Conservation (phyloP, 2,329 filamentous ascomycete species). For the Monilinia laxa region DNA sequence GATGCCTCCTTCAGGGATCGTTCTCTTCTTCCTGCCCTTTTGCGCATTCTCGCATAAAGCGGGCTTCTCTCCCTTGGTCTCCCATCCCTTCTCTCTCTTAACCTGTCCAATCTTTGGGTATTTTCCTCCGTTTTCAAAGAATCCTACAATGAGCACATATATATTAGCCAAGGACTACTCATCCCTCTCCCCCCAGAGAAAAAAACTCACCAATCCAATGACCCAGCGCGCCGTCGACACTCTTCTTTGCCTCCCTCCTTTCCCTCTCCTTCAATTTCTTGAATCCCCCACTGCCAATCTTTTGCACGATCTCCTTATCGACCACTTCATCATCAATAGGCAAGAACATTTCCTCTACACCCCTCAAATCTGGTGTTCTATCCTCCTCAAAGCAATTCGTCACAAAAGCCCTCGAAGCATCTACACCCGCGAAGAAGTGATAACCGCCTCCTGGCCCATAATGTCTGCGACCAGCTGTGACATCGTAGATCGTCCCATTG, state of each 20-base stretch:
- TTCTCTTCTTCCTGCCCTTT: slow-evolving; percentile 54
- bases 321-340: slow-evolving; percentile 61
- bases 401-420: slow-evolving; percentile 85
- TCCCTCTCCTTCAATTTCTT: slow-evolving; percentile 60
- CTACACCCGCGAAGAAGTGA: slow-evolving; percentile 79
- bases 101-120: slow-evolving; percentile 81
- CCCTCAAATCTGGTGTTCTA: slow-evolving; percentile 77
- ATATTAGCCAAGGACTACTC: slow-evolving; percentile 60
- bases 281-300: slow-evolving; percentile 52
- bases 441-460: slow-evolving; percentile 88
- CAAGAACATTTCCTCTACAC: slow-evolving; percentile 83
- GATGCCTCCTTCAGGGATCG: slow-evolving; percentile 39
- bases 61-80: slow-evolving; percentile 53
- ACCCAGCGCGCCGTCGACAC: slow-evolving; percentile 65
- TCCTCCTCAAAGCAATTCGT: slow-evolving; percentile 86
- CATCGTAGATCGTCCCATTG: slow-evolving; percentile 84
- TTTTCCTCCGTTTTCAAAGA: slow-evolving; percentile 77
- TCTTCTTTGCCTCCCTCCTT: slow-evolving; percentile 59
- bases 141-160: slow-evolving; percentile 73
- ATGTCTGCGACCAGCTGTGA: slow-evolving; percentile 63
- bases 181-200: slow-evolving; percentile 40
- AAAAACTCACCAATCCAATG: slow-evolving; percentile 57
- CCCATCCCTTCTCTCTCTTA: slow-evolving; percentile 58
- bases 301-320: slow-evolving; percentile 46
- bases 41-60: slow-evolving; percentile 68